Base-by-base conservation (phyloP, 805 yeast genomes). In the Lachancea lanzarotensis region DNA sequence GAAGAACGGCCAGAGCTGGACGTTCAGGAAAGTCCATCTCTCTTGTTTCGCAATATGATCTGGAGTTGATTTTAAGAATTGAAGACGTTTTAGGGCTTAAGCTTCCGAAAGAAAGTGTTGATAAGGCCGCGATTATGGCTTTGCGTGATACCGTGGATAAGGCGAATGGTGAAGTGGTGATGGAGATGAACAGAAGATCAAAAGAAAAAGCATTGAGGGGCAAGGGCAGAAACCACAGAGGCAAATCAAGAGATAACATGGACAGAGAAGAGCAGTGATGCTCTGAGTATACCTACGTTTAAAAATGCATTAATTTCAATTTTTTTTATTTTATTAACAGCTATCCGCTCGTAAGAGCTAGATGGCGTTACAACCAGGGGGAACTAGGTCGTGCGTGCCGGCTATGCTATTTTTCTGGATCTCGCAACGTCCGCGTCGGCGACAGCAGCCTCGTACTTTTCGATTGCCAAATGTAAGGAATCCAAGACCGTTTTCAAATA, bases 1-100 rank as follows among this genome's bases (percentile, higher is more conserved):
- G 99, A 65, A 82, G 99, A 75, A 93, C 99, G 38, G 96, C 97
- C 2, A 82, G 96, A 65, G 95, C 95, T 0, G 95, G 96, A 16
- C 76, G 89, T 54, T 79, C 91, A 0, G 96, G 96, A 40, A 84
- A 82, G 61, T 85, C 96, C 2, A 73, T 90, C 15, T 84, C 95
- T 2, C 69, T 90, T 46, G 95, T 89, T 27, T 90, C 98, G 0
- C 98, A 93, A 65, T 93, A 93, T 62, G 98, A 93, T 64, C 71
- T 93, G 49, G 97, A 90, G 64, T 69, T 89, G 56, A 85, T 87
- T 58, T 69, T 89, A 52, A 75, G 96, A 59, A 90, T 93, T 42
- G 98, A 93, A 65, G 82, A 81, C 43, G 97, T 84, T 9, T 75
- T 93, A 43, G 76, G 71, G n/a, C 84, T 82, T 72, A 88, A 84